Conservation (phyloP, 345 rosid genomes). For the Laguncularia racemosa region DNA sequence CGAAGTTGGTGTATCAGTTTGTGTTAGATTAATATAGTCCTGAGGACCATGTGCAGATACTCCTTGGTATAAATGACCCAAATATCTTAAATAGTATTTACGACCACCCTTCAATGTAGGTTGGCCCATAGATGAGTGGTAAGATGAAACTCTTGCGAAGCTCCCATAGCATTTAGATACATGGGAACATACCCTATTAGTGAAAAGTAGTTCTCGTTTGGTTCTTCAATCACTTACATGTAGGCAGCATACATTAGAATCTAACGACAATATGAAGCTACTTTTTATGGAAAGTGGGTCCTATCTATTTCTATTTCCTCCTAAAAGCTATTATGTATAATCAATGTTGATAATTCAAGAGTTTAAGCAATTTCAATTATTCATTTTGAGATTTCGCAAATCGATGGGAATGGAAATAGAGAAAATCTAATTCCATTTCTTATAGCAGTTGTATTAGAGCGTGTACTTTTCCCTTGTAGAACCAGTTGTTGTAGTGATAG, state of each 20-base stretch:
- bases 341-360: no score
- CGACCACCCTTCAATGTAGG: constrained; percentile 47
- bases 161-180: constrained; percentile 54
- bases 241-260: not conserved
- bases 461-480: constrained; percentile 43
- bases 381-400: no score
- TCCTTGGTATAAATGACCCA: constrained; percentile 49
- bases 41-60: constrained; percentile 48
- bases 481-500: constrained; percentile 45
- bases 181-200: constrained; percentile 38
- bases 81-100: constrained; percentile 25
- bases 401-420: no score
- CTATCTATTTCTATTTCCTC: no score
- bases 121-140: constrained; percentile 30
- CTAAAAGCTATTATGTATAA: no score
- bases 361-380: no score
- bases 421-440: no score
- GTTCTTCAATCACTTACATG: constrained; percentile 40
- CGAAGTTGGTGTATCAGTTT: constrained; percentile 27
- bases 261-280: no score
- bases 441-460: no score
- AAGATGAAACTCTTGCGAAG: constrained; percentile 42
- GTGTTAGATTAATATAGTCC: constrained; percentile 48
- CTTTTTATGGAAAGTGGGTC: no score
- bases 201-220: constrained; percentile 62